Percentiles rank a stretch among this genome's conserved stretches.
These are phyloP conservation scores for Sporobolomyces roseus DNA, from an alignment of 768 basidiomycete genomes.

Conservation along the genomic window DNA sequence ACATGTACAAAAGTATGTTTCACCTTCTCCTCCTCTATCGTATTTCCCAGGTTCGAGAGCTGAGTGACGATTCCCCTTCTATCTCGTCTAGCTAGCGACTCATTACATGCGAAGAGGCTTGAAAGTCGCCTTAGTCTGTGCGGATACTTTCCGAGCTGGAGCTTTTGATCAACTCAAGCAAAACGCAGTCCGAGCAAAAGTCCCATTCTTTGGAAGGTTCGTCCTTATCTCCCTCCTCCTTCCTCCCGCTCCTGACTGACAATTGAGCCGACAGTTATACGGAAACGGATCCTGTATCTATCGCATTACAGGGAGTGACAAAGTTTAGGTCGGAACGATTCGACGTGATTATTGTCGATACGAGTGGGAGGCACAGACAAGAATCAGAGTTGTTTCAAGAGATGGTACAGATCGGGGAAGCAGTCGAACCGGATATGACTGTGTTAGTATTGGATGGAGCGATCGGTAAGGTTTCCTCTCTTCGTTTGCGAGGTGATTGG, in stretches of 20 bases:
- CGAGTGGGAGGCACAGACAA: conserved; percentile 93
- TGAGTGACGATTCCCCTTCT: background rate
- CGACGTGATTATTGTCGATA: conserved; percentile 98
- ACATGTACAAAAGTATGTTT: conserved; percentile 78
- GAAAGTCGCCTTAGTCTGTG: conserved; percentile 95
- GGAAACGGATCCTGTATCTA: conserved; percentile 93
- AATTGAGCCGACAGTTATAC: conserved; percentile 59
- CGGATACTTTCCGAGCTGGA: conserved; percentile 98
- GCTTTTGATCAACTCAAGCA: conserved; percentile 99
- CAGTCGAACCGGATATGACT: conserved; percentile 94
- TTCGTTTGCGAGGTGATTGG: background rate
- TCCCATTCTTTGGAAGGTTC: conserved; percentile 89
- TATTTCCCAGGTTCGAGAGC: background rate
- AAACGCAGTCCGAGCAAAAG: conserved; percentile 96
- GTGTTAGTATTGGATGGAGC: conserved; percentile 93
- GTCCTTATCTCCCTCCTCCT: background rate
- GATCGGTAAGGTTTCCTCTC: conserved; percentile 58
- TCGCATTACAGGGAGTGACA: conserved; percentile 86
- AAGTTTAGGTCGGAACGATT: conserved; percentile 99
- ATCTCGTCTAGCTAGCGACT: conserved; percentile 64
- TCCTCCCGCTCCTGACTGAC: background rate
- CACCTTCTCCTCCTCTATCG: too few species aligned
- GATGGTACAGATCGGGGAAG: conserved; percentile 93
- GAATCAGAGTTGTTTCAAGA: conserved; percentile 94
- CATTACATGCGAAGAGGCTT: conserved; percentile 96